Base-by-base conservation (phyloP, 75 land plant species). In the Selaginella tamariscina region DNA sequence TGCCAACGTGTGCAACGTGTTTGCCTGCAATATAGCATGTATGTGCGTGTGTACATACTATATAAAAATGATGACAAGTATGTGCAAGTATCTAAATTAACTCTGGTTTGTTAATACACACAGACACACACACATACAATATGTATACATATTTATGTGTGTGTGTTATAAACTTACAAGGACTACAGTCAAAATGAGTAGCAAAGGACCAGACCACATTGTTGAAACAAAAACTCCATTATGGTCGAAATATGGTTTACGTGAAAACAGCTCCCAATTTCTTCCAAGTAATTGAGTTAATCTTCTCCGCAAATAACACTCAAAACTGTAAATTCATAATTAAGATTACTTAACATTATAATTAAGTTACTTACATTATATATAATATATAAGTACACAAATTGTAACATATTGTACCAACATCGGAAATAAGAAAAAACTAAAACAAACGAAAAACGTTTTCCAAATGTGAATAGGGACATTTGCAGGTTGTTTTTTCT, bases 191-290 rank as follows among this genome's bases (percentile, higher is more conserved):
- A 85, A 44, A 33, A 86, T 75, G 20, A 84, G 26, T 2, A 91
- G 81, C 63, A 91, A 84, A 20, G 97, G 97, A 13, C 87, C 89
- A 5, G 94, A 91, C 97, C 97, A 91, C 23, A 91, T 77, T 11
- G 72, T 77, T 27, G 97, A 88, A 1, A 91, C 55, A 31, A 91
- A 91, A 30, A 91, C 56, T 20, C 97, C 97, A 57, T 75, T 69
- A 5, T 64, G 72, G 62, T 91, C 94, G 56, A 91, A 91, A 55
- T 91, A 91, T n/a, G 87, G 85, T 65, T 91, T 92, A 13, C 79
- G 55, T 1, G 97, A 70, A 78, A 91, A 91, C 30, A 67, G 76
- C 66, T 78, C 73, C 93, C 97, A 91, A 68, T 84, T 72, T 0
- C 67, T 67, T 2, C 39, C 79, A 27, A 91, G 78, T 20, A 81